Evolutionary conservation across 2,329 filamentous ascomycete genomes (phyloP).

Genomic region (Microsporum audouinii): DNA sequence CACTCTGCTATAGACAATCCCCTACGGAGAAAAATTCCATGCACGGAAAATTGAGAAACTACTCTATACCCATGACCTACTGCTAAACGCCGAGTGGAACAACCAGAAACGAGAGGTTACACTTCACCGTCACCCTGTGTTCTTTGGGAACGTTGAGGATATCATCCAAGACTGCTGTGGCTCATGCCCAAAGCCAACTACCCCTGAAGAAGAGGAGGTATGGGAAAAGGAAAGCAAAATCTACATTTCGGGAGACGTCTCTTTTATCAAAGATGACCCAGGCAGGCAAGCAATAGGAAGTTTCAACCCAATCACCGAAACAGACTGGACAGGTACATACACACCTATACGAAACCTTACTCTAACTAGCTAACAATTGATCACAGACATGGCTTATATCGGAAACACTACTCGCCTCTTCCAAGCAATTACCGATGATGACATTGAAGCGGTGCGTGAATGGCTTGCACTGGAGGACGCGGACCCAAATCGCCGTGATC

Average conservation of each 20-base stretch:
- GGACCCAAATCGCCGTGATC: conserved; percentile 63
- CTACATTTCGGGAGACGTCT: conserved; percentile 62
- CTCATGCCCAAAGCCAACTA: conserved; percentile 58
- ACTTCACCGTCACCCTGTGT: conserved; percentile 73
- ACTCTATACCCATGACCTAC: conserved; percentile 66
- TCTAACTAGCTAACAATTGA: background rate
- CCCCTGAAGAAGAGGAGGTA: conserved; percentile 58
- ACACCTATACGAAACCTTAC: background rate
- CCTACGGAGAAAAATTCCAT: conserved; percentile 22
- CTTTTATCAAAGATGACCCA: conserved; percentile 69
- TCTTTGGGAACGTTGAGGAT: conserved; percentile 66
- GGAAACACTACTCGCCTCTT: conserved; percentile 67
- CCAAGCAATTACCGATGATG: conserved; percentile 66
- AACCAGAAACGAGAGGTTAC: conserved; percentile 61
- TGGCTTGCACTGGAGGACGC: conserved; percentile 59
- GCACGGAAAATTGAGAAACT: conserved; percentile 58
- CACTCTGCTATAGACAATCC: conserved; percentile 13
- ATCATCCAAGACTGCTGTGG: conserved; percentile 74
- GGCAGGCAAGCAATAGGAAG: conserved; percentile 61
- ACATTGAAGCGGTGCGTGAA: conserved; percentile 57
- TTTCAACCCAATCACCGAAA: conserved; percentile 69
- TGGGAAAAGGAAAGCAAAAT: conserved; percentile 61
- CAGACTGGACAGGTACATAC: conserved; percentile 57
- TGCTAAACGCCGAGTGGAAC: conserved; percentile 83
- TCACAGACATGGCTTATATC: conserved; percentile 64